Conservation (phyloP, 2,329 filamentous ascomycete species). For the Nannizziopsis arthrosporioides region DNA sequence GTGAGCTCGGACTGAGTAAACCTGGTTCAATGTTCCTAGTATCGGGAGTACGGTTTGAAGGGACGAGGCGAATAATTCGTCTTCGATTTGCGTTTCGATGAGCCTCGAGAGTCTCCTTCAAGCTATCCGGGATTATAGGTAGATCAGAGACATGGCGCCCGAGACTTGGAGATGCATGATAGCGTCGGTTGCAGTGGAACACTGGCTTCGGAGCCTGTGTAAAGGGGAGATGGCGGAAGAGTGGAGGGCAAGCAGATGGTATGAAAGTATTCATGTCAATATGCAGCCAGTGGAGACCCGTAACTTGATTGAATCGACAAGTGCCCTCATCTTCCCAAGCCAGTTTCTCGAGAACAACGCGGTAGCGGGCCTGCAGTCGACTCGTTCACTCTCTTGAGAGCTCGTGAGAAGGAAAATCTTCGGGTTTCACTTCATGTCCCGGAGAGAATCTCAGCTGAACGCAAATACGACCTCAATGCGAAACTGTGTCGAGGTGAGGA, state of each 20-base stretch:
- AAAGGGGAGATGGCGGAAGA: conserved; percentile 5
- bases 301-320: background rate
- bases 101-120: conserved; percentile 25
- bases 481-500: no score
- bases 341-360: no score
- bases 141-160: conserved; percentile 2
- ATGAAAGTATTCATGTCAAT: background rate
- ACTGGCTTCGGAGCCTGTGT: conserved; percentile 1
- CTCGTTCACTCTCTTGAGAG: no score
- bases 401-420: no score
- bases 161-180: conserved; percentile 9
- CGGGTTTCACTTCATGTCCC: no score
- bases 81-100: conserved; percentile 25
- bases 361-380: no score
- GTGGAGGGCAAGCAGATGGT: background rate
- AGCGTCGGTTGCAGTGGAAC: conserved; percentile 13
- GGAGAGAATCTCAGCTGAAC: no score
- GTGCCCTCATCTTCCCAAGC: no score
- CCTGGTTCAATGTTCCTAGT: background rate
- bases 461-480: no score
- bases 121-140: conserved; percentile 20
- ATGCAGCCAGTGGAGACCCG: background rate
- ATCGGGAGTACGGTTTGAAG: background rate
- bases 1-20: background rate
- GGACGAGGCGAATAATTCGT: conserved; percentile 3